Base-by-base conservation (phyloP, 2,329 filamentous ascomycete species). In the Ceratocystis variospora region DNA sequence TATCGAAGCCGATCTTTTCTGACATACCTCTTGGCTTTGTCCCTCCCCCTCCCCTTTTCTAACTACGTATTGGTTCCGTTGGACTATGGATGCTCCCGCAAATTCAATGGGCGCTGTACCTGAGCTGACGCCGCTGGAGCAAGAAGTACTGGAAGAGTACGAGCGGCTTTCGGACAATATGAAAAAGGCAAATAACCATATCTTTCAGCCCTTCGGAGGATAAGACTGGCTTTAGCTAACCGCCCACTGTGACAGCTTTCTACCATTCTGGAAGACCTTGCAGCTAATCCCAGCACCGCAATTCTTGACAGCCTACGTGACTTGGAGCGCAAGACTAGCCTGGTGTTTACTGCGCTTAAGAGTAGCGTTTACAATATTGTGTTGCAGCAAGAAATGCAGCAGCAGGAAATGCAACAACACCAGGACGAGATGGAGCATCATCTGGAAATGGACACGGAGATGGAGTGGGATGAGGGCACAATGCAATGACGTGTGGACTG, bases 311-410 rank as follows among this genome's bases (percentile, higher is more conserved):
- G 89, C 7, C 80, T 99, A 71, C 81, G 94, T 65, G 87, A 92
- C 55, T 80, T 99, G 65, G 94, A 99, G 79, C 82, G 94, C 71
- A 96, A 97, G 80, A 96, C 93, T 55, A 91, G 90, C 71, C 80
- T 96, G 65, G 93, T 96, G 25, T 97, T 96, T 76, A 99, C 94
- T 69, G 77, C 97, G 74, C 82, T 99, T 74, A 99, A 99, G 79
- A 93, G 94, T 19, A 97, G 93, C 76, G 94, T 99, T 70, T 99
- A 99, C 78, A 96, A 89, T 74, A 99, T 99, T 78, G 92, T 99
- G 69, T 76, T 99, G 79, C 93, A 99, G 82, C 93, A 97, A 81
- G 90, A 97, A 82, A 90, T 96, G 72, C 61, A 66, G 53, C 67
- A 68, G 25, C 64, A 66, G 22, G 67, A 68, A 48, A 31, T 64